A percentile compares a stretch with the other conserved stretches of the same genome.
Evolutionary conservation across 768 basidiomycete species (phyloP).

Genomic region (Agaricus subrufescens): DNA sequence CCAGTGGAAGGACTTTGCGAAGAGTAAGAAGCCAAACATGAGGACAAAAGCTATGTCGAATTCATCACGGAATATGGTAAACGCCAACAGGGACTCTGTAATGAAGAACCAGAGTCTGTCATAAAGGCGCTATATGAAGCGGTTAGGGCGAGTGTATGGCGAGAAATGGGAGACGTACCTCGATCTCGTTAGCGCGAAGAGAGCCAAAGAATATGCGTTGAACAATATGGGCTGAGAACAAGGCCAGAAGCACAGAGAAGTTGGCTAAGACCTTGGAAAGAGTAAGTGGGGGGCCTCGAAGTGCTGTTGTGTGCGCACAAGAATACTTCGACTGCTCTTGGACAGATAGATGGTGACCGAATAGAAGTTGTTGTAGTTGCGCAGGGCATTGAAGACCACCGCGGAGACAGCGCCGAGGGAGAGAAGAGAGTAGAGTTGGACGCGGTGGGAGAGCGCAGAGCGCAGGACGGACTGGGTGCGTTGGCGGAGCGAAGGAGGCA

Average conservation of each 20-base stretch:
- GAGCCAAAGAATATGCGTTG: constrained; percentile 91
- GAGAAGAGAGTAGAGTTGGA: constrained; percentile 63
- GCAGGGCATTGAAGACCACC: constrained; percentile 75
- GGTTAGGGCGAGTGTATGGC: background rate
- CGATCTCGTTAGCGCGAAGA: constrained; percentile 82
- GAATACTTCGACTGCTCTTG: constrained; percentile 85
- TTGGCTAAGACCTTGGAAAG: constrained; percentile 77
- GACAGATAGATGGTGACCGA: constrained; percentile 90
- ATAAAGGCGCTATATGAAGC: constrained; percentile 72
- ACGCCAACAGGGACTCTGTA: constrained; percentile 91
- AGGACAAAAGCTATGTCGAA: constrained; percentile 89
- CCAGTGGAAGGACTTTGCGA: constrained; percentile 98
- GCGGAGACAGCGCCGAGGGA: constrained; percentile 68
- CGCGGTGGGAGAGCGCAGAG: constrained; percentile 54
- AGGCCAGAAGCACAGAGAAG: constrained; percentile 74
- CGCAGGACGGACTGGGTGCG: constrained; percentile 44
- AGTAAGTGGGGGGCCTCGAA: constrained; percentile 2
- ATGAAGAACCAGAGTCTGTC: constrained; percentile 97
- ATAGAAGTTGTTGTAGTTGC: constrained; percentile 88
- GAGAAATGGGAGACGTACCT: constrained; percentile 49
- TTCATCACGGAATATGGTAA: constrained; percentile 96
- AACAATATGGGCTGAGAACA: constrained; percentile 71
- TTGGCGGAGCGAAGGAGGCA: constrained; percentile 31
- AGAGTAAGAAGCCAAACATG: constrained; percentile 93
- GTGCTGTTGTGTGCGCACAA: constrained; percentile 48